Base-by-base conservation (phyloP, 805 yeast species). In the Hanseniaspora opuntiae region DNA sequence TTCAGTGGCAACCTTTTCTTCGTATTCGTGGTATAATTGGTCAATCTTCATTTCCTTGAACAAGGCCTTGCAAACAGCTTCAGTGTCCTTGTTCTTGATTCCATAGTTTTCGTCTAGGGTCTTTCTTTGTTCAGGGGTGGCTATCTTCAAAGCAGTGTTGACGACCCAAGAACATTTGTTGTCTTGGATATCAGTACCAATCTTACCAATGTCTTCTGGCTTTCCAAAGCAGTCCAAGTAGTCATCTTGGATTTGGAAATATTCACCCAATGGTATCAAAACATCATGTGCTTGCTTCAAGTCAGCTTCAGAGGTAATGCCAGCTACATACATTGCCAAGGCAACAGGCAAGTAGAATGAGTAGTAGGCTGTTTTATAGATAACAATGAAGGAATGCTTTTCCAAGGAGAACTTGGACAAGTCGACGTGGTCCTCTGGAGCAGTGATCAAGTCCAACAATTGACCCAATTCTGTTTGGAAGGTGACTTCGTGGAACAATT, bases 161-260 rank as follows among this genome's bases (percentile, higher is more conserved):
- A 93, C 78, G 54, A 93, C 81, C 99, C 99, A 93, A 44, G 96
- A 85, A 71, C 99, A 93, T 71, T 93, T 93, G 79, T 93, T 93
- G 71, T 93, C 99, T 72, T 85, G 85, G 65, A 93, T 93, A 68
- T 93, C 99, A 56, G 98, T 93, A 61, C 99, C 99, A 61, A 93
- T 87, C 75, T 93, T 93, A 58, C 99, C 99, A 65, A 89, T 93
- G 64, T 90, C 87, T 65, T 86, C 94, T 42, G 98, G 96, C 62
- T 90, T 87, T 59, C 98, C 99, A 65, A 86, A 93, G 69, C 96
- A 86, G 70, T 93, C 99, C 60, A 93, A 78, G 73, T 76, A 93
- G 69, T 93, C 99, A 67, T 93, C 99, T 73, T 93, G 98, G 61
- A 93, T 86, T 74, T 93, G 99, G 82, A 93, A 93, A 69, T 93